Evolutionary conservation across 2,329 filamentous ascomycete species (phyloP), one percentile per base, ranked within the genome.

Genomic region (Cladophialophora immunda): DNA sequence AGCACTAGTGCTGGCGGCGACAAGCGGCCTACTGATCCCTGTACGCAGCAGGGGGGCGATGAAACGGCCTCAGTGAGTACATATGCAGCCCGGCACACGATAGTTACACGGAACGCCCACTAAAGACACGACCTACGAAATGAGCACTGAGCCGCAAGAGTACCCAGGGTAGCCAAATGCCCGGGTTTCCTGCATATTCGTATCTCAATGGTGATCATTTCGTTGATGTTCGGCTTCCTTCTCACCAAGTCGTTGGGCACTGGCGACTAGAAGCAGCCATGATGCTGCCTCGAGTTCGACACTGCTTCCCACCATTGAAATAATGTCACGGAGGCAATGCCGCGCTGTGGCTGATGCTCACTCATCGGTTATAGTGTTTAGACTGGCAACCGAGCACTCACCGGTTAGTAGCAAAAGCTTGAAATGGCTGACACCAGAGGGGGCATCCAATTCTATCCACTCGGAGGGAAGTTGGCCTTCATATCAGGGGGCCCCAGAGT

Each of bases 331-430:
- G 27, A 15, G 45, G 22, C 19, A 27, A 25, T 11, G n/a, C 41
- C n/a, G 19, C 9, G 34, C 34, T 38, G 34, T 1, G 15, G 34
- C 15, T 3, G 41, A 19, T 17, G n/a, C n/a, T 17, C n/a, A 22
- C 41, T 22, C n/a, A 1, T 4, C n/a, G 2, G 4, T 22, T n/a
- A 22, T 25, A 25, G 19, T 15, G 45, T 11, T 50, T 50, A 27
- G 45, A 25, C 45, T 13, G 8, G 11, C 8, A 13, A 13, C 45
- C 9, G 9, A 25, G 19, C 11, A 2, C 22, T 50, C 22, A 27
- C 45, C 45, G 45, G 45, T 50, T 50, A 50, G 25, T 47, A 47
- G 41, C 41, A n/a, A 47, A 22, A 47, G n/a, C 41, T 22, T 47
- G 41, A n/a, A 41, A 41, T 41, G 36, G 36, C 13, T 41, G 36